phyloP scores from a whole-genome alignment of 208 protist genomes.

The Strigomonas culicis region DNA sequence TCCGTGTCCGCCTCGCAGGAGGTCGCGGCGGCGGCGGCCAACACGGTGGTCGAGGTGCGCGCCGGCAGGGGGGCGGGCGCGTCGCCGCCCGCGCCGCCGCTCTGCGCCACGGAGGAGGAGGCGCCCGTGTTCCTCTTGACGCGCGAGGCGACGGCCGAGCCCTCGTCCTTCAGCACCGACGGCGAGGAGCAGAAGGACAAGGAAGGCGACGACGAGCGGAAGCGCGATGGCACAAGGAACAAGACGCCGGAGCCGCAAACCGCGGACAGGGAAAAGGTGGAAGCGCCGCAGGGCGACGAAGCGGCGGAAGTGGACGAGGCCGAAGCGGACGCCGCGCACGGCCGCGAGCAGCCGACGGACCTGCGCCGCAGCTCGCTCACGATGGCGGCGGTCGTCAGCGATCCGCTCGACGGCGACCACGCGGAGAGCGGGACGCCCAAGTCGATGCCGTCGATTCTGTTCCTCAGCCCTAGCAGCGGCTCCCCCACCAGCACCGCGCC shows the following conservation, averaged over 20 bases:
- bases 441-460: not conserved
- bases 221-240: no score
- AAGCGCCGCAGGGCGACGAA: no score
- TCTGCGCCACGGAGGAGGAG: not conserved
- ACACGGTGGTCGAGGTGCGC: not conserved
- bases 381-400: not conserved
- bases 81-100: not conserved
- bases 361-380: no score
- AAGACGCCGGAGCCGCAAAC: no score
- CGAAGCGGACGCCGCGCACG: no score
- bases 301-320: not conserved
- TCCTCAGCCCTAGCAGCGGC: not conserved
- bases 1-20: not conserved
- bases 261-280: no score
- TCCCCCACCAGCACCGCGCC: not conserved
- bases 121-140: not conserved
- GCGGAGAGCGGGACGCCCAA: not conserved
- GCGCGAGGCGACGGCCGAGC: not conserved
- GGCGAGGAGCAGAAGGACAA: no score
- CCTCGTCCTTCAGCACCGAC: not conserved
- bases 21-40: not conserved
- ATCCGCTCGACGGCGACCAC: not conserved
- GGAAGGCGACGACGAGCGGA: no score
- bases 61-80: no score
- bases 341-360: no score